Percentiles rank a stretch among this genome's conserved stretches.
Evolutionary conservation across 345 rosid genomes (phyloP).

Genomic region (Euclidium syriacum): DNA sequence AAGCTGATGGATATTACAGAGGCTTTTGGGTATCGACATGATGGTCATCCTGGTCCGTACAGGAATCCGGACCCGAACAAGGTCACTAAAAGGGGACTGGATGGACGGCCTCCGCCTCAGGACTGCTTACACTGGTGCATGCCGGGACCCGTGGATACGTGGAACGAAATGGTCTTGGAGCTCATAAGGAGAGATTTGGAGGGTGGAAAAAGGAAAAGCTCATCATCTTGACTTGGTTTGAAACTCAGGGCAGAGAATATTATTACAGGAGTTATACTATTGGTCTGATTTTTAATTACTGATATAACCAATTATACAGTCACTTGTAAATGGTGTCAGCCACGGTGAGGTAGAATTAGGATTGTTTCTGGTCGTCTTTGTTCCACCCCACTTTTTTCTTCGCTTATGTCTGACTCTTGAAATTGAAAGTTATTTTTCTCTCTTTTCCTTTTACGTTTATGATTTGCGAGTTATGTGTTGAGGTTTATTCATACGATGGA

Average conservation of each 20-base stretch:
- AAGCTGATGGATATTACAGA: conserved; percentile 85
- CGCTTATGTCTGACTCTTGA: conserved; percentile 16
- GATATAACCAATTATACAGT: conserved; percentile 8
- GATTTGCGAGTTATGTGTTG: background rate
- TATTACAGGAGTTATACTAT: conserved; percentile 1
- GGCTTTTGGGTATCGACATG: conserved; percentile 80
- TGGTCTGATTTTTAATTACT: background rate
- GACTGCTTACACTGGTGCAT: conserved; percentile 99
- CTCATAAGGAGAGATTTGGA: conserved; percentile 62
- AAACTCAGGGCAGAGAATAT: background rate
- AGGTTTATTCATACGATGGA: background rate
- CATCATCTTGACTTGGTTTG: conserved; percentile 13
- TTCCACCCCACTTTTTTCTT: conserved; percentile 1
- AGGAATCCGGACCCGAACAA: conserved; percentile 81
- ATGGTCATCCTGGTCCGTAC: conserved; percentile 97
- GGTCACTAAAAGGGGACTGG: conserved; percentile 67
- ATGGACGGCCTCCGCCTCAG: conserved; percentile 90
- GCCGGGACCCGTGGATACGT: conserved; percentile 96
- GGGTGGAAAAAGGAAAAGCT: conserved; percentile 18
- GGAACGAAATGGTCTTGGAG: conserved; percentile 94
- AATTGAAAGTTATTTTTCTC: background rate
- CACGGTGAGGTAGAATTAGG: conserved; percentile 16
- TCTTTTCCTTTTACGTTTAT: background rate
- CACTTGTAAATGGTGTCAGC: conserved; percentile 10
- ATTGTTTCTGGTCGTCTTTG: conserved; percentile 3